Base-by-base conservation (phyloP, 1,284 basidiomycete genomes). In the Ustilago bromivora region DNA sequence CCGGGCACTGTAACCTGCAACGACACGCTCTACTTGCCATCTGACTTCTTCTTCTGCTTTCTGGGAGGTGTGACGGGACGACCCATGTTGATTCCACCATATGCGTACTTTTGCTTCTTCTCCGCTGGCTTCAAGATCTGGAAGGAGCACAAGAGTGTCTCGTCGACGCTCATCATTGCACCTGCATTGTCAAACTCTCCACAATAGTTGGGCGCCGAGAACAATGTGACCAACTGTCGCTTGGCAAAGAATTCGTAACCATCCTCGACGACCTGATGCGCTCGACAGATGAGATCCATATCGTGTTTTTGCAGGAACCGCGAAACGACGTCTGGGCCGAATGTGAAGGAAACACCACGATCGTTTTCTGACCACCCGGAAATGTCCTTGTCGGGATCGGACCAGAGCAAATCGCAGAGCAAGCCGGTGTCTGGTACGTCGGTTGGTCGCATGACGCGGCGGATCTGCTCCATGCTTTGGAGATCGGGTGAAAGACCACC, bases 351-450 rank as follows among this genome's bases (percentile, higher is more conserved):
- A 57, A 99, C 96, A 80, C 96, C 96, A 87, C 96, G 91, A 87
- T 99, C 96, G 87, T 99, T 99, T 89, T 99, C 96, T 86, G 94
- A 96, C 96, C 96, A 99, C 11, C 96, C 96, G 34, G 95, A 96
- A 84, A 98, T 98, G 86, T 98, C 96, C 88, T 99, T 98, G 89
- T 98, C 96, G 51, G 96, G 96, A 89, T 99, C 96, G 68, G 96
- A 98, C 96, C 96, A 99, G 81, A 99, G 89, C 69, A 99, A 90
- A 88, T 99, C 96, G 87, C 95, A 98, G 54, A 99, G 91, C 64
- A 98, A 90, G 94, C 95, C 96, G 77, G 95, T 98, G 88, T 99
- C 96, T 76, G 97, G 96, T 62, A 99, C 96, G 88, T 99, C 96
- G 69, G 96, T 99, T 46, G 96, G 97, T 88, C 96, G 90, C 96